Evolutionary conservation across 2,329 filamentous ascomycete genomes (phyloP), one percentile per base, ranked within the genome.

Genomic region (Emmonsia crescens): DNA sequence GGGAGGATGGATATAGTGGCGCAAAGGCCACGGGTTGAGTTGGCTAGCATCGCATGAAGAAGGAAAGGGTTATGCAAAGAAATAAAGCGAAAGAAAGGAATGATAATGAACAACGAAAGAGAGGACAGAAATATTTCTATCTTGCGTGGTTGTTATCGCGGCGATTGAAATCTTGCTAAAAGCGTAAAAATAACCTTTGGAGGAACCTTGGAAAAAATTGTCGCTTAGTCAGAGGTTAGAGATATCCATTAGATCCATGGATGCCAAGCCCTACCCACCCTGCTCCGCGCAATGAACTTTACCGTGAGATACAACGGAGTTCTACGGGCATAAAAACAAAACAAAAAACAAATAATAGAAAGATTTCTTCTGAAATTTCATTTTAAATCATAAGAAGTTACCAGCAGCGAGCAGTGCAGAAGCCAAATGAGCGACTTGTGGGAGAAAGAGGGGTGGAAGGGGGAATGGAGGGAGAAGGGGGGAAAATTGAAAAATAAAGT

Each of bases 31-130:
- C 59, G 46, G 31, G 21, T 29, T 31, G 46, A 33, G 33, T 27
- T 52, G 24, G 21, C 48, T 60, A 60, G 27, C 59, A 60, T 60
- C 14, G 46, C 46, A 57, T 57, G 38, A 44, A 33, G 36, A 46
- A 31, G 19, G n/a, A 24, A 40, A n/a, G 1, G 33, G 9, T 29
- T 27, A 55, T 49, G 19, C 29, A 55, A 55, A n/a, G 9, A 52
- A 52, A 44, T 6, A 44, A n/a, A 16, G 19, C 6, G 16, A 2
- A 24, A 56, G 21, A 12, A 42, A 40, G 31, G 16, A 46, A 31
- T 57, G 38, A 29, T 12, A n/a, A 31, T 57, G 16, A 2, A 38
- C 21, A 33, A n/a, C 24, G 8, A 33, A 42, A 46, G 38, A 31
- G 21, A 10, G 5, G 38, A 8, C 6, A 14, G 55, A 42, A 29